phyloP scores from a whole-genome alignment of 495 filamentous ascomycete genomes.

The Penicillium ochrochloron region DNA sequence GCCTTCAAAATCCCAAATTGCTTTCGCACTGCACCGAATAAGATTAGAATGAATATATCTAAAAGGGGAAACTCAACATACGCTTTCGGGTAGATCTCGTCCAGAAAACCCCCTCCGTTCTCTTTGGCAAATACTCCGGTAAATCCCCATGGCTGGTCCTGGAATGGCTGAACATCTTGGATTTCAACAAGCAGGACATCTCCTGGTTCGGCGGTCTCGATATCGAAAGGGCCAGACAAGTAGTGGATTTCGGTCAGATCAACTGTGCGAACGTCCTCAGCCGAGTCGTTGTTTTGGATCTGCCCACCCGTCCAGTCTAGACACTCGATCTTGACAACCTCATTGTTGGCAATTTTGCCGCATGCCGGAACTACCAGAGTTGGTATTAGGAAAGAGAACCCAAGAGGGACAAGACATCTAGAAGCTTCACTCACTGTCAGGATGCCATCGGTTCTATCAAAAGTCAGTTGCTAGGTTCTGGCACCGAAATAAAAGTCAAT shows the following conservation, averaged over 20 bases:
- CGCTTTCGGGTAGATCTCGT: slow-evolving; percentile 87
- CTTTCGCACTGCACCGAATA: slow-evolving; percentile 67
- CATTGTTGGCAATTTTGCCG: slow-evolving; percentile 78
- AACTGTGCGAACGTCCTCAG: slow-evolving; percentile 84
- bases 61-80: slow-evolving; percentile 33
- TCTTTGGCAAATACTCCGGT: slow-evolving; percentile 80
- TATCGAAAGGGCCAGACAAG: slow-evolving; percentile 87
- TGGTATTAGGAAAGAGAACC: background rate
- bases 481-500: background rate
- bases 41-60: background rate
- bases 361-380: slow-evolving; percentile 68
- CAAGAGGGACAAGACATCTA: slow-evolving; percentile 2
- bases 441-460: slow-evolving; percentile 88
- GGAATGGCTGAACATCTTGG: slow-evolving; percentile 91
- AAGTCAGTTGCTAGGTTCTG: background rate
- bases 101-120: slow-evolving; percentile 91
- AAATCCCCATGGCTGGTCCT: slow-evolving; percentile 91
- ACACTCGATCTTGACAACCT: slow-evolving; percentile 95
- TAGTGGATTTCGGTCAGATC: slow-evolving; percentile 88
- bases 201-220: slow-evolving; percentile 84
- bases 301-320: slow-evolving; percentile 89
- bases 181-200: slow-evolving; percentile 91
- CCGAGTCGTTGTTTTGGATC: slow-evolving; percentile 85
- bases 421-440: slow-evolving; percentile 65
- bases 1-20: slow-evolving; percentile 98